These are phyloP conservation scores for Irpex rosettiformis DNA, from an alignment of 1,284 basidiomycete genomes.

Conservation along the genomic window DNA sequence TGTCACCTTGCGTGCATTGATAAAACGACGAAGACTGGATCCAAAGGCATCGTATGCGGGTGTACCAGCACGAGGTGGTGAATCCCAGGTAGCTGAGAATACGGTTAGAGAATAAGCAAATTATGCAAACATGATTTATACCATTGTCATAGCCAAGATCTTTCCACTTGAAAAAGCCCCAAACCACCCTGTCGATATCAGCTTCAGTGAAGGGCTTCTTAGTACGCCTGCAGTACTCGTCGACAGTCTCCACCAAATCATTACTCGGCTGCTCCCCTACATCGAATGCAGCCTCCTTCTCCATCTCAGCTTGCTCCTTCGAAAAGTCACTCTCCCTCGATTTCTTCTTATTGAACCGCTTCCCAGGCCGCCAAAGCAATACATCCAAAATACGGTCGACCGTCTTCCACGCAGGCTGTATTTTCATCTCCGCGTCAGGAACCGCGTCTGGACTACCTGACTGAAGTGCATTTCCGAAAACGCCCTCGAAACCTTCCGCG, in stretches of 20 bases:
- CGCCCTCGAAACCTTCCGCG: constrained; percentile 30
- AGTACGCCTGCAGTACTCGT: constrained; percentile 56
- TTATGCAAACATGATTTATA: constrained; percentile 30
- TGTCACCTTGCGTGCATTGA: constrained; percentile 59
- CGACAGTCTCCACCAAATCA: constrained; percentile 47
- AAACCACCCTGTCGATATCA: constrained; percentile 63
- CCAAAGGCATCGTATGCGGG: constrained; percentile 61
- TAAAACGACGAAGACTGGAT: constrained; percentile 61
- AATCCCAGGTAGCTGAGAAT: constrained; percentile 81
- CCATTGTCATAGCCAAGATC: constrained; percentile 89
- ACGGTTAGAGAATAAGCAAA: not conserved
- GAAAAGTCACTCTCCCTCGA: constrained; percentile 28
- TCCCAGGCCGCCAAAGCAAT: constrained; percentile 49
- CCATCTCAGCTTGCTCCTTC: constrained; percentile 28
- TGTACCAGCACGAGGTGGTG: constrained; percentile 66
- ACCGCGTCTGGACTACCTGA: constrained; percentile 32
- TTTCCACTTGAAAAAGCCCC: constrained; percentile 86
- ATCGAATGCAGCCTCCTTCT: constrained; percentile 41
- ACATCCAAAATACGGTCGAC: constrained; percentile 81
- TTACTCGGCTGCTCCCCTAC: constrained; percentile 57
- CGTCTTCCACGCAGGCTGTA: constrained; percentile 75
- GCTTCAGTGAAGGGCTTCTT: constrained; percentile 41
- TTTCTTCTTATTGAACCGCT: constrained; percentile 24
- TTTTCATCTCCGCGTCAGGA: constrained; percentile 59
- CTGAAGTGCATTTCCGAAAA: constrained; percentile 27